Base-by-base conservation (phyloP, 2,329 filamentous ascomycete genomes). In the Clonostachys byssicola region DNA sequence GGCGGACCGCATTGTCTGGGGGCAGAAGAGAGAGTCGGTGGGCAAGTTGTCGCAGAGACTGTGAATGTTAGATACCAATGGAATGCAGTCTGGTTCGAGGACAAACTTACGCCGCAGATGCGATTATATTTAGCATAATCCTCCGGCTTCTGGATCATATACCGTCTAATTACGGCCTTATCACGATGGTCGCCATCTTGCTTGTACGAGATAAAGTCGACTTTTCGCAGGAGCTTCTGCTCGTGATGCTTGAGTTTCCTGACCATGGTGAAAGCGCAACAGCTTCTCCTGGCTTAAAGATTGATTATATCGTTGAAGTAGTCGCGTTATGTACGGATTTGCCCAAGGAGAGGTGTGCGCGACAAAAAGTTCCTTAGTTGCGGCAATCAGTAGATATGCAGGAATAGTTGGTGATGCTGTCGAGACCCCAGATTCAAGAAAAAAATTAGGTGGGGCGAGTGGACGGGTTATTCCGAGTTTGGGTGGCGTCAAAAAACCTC, bases 211-310 rank as follows among this genome's bases (percentile, higher is more conserved):
- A 92, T 85, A 71, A 99, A 95, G 73, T 99, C 92, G 69, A 94
- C 91, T 68, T 81, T 81, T 64, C 92, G 92, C 60, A 97, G 82
- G 64, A 97, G 87, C 79, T 94, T 95, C 66, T 94, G 84, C 83
- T 99, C 94, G 72, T 96, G 92, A 71, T 95, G 83, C 73, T 96
- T 97, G 64, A 99, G 83, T 75, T 95, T 91, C 59, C 94, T 87
- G 57, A 95, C 90, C 94, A 97, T 97, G 20, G 56, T 78, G 64
- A 42, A 49, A 34, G 23, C 23, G 23, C 23, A 30, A 30, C 9
- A 30, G 9, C 23, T 30, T 9, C 23, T 30, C 23, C 23, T 10
- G 23, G 9, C 3, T 30, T 30, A 4, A 30, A 30, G 23, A 8
- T 6, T 30, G 23, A 10, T 10, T 30, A 4, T 2, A 4, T 30